Evolutionary conservation across 352 stramenopile species (phyloP).

Genomic region (Phytophthora fragariae): DNA sequence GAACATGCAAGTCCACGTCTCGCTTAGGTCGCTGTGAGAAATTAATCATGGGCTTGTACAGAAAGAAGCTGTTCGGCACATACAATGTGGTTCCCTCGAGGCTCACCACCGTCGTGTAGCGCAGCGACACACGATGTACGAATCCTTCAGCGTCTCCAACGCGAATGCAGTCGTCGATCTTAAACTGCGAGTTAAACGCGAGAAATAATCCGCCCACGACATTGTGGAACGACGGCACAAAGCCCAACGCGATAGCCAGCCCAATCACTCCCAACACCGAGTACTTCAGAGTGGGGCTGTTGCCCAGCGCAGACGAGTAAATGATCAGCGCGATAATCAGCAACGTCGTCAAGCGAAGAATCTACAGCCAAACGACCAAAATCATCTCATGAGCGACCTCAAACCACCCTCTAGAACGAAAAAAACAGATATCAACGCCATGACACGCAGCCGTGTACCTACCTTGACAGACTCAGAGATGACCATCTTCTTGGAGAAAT

Average conservation of each 20-base stretch:
- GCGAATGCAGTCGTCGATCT: constrained; percentile 89
- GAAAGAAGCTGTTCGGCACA: constrained; percentile 89
- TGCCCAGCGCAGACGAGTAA: constrained; percentile 79
- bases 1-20: constrained; percentile 79
- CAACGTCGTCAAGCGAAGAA: constrained; percentile 78
- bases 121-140: constrained; percentile 84
- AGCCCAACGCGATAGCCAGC: constrained; percentile 83
- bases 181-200: constrained; percentile 91
- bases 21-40: constrained; percentile 87
- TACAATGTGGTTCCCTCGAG: constrained; percentile 85
- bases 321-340: constrained; percentile 88
- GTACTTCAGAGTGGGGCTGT: constrained; percentile 81
- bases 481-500: constrained; percentile 89
- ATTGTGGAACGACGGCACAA: constrained; percentile 90
- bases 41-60: constrained; percentile 93
- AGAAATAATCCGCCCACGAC: constrained; percentile 87
- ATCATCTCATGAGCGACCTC: not conserved
- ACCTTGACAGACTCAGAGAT: constrained; percentile 92
- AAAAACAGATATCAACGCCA: not conserved
- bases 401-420: not conserved
- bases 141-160: constrained; percentile 80
- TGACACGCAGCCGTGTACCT: constrained; percentile 39
- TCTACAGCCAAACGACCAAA: constrained; percentile 39
- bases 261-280: constrained; percentile 87
- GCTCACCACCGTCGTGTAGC: constrained; percentile 86